Percentiles rank a stretch among this genome's conserved stretches.
These are phyloP conservation scores for Triticum urartu DNA, from an alignment of 176 grass and related monocot genomes.

Conservation along the genomic window DNA sequence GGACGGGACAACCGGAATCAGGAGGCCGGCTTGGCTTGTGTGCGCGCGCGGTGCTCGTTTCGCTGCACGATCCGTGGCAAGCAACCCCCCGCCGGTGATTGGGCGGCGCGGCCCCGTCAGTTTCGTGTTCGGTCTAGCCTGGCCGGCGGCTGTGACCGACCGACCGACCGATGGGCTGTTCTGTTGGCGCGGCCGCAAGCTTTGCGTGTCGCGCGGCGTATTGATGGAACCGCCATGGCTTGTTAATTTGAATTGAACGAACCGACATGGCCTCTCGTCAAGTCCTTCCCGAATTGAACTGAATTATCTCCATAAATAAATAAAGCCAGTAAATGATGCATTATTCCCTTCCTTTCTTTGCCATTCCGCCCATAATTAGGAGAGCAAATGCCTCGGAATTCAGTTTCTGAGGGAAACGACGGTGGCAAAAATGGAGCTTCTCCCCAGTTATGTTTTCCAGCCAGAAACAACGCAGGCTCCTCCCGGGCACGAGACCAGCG, in stretches of 20 bases:
- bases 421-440: background rate
- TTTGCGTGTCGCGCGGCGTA: background rate
- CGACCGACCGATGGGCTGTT: too few species aligned
- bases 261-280: background rate
- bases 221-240: too few species aligned
- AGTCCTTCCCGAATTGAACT: background rate
- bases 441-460: background rate
- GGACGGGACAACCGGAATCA: background rate
- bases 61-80: slow-evolving; percentile 33
- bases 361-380: background rate
- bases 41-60: background rate
- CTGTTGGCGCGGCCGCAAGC: background rate
- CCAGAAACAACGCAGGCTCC: background rate
- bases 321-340: background rate
- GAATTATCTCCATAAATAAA: too few species aligned
- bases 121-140: background rate
- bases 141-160: background rate
- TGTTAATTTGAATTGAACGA: background rate
- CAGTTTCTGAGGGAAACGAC: background rate
- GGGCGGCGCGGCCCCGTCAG: background rate
- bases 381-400: background rate
- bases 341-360: background rate
- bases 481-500: background rate
- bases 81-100: slow-evolving; percentile 25
- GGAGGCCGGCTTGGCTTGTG: background rate